Percentiles rank a stretch among this genome's conserved stretches.
These are phyloP conservation scores for Mycoemilia scoparia DNA, from an alignment of 192 early-diverging fungal genomes.

Conservation along the genomic window DNA sequence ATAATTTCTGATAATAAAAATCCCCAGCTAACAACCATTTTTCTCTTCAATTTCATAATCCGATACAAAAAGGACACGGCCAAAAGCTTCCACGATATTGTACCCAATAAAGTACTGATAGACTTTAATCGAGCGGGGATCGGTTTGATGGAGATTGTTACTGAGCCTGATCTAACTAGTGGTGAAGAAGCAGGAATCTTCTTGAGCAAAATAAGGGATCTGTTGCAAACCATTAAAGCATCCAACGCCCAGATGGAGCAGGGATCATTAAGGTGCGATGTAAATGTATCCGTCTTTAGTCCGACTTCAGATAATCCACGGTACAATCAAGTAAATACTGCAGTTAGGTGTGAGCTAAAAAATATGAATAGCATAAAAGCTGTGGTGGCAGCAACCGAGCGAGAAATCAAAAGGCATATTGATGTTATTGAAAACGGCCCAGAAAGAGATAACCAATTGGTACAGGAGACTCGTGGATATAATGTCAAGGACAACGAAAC, in stretches of 20 bases:
- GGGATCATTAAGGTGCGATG: constrained; percentile 79
- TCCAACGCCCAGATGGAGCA: constrained; percentile 76
- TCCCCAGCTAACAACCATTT: no score
- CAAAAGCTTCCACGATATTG: constrained; percentile 53
- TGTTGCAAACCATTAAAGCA: constrained; percentile 49
- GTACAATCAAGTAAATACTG: no score
- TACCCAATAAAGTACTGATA: constrained; percentile 34
- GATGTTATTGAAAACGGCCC: constrained; percentile 32
- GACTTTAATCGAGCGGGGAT: constrained; percentile 81
- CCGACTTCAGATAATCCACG: constrained; percentile 17
- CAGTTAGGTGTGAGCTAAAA: constrained; percentile 57
- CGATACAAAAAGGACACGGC: constrained; percentile 74
- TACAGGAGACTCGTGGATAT: constrained; percentile 73
- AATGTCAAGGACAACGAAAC: constrained; percentile 44
- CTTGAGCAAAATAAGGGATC: constrained; percentile 58
- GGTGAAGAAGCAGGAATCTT: constrained; percentile 52
- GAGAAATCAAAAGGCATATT: constrained; percentile 67
- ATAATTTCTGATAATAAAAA: background rate
- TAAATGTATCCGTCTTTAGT: constrained; percentile 72
- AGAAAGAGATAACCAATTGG: constrained; percentile 19
- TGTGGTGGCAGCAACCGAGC: constrained; percentile 51
- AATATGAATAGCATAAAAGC: constrained; percentile 61
- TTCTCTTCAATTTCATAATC: background rate
- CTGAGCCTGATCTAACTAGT: constrained; percentile 65
- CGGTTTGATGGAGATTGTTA: constrained; percentile 83